Evolutionary conservation across 2,329 filamentous ascomycete species (phyloP).

Genomic region (Epichloe coenophiala): DNA sequence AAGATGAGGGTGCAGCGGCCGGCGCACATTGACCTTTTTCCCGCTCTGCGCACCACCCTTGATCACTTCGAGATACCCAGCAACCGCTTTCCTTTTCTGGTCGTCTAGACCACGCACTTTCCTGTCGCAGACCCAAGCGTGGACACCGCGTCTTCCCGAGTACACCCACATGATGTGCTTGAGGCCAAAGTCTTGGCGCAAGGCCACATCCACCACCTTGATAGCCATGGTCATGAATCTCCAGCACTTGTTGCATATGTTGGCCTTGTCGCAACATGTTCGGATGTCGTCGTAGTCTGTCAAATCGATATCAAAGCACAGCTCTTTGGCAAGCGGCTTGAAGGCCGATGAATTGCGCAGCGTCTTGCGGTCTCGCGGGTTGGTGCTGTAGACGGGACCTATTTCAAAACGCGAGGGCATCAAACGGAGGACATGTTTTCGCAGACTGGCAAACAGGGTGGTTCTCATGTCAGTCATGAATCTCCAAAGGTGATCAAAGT

Average conservation of each 20-base stretch:
- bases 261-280: conserved; percentile 86
- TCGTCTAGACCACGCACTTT: conserved; percentile 76
- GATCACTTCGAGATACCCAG: conserved; percentile 82
- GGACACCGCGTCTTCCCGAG: conserved; percentile 86
- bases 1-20: conserved; percentile 83
- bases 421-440: conserved; percentile 78
- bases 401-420: conserved; percentile 96
- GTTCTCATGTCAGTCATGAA: conserved; percentile 4
- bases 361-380: conserved; percentile 85
- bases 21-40: conserved; percentile 70
- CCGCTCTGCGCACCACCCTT: conserved; percentile 73
- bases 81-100: conserved; percentile 69
- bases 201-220: conserved; percentile 74
- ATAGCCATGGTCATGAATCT: conserved; percentile 96
- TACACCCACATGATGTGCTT: conserved; percentile 98
- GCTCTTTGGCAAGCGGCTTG: conserved; percentile 76
- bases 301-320: conserved; percentile 99
- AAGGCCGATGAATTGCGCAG: conserved; percentile 70
- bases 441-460: conserved; percentile 43
- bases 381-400: conserved; percentile 88
- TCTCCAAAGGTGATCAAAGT: neutral
- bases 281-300: conserved; percentile 97
- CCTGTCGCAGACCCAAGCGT: conserved; percentile 96
- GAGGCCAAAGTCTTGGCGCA: conserved; percentile 93
- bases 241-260: conserved; percentile 93